Conservation (phyloP, 2,329 filamentous ascomycete species). For the Fusarium chaquense region DNA sequence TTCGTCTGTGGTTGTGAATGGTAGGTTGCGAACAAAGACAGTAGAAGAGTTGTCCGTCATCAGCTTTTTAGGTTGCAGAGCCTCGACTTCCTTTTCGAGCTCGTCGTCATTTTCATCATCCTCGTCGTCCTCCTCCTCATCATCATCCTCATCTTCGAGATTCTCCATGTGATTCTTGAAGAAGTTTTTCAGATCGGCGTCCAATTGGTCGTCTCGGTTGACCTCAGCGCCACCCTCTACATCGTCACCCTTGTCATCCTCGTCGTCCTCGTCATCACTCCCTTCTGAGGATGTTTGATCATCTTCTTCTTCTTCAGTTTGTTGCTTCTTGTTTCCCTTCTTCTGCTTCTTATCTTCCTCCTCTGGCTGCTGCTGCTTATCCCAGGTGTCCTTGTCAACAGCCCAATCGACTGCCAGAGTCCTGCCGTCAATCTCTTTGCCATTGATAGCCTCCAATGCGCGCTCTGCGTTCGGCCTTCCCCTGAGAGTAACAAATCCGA, state of each 20-base stretch:
- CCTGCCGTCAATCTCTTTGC: conserved; percentile 88
- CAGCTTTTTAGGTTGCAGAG: conserved; percentile 44
- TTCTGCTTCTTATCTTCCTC: conserved; percentile 50
- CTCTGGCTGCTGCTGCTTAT: conserved; percentile 69
- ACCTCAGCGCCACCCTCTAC: conserved; percentile 50
- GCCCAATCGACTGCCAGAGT: conserved; percentile 96
- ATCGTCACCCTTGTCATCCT: neutral
- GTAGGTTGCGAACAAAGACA: conserved; percentile 92
- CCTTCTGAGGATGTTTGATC: conserved; percentile 41
- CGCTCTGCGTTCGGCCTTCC: conserved; percentile 92
- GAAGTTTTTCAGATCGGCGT: conserved; percentile 65
- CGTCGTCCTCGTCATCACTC: conserved; percentile 46
- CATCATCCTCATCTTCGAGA: conserved; percentile 66
- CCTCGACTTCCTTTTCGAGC: conserved; percentile 56
- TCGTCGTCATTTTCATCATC: conserved; percentile 59
- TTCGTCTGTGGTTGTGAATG: conserved; percentile 88
- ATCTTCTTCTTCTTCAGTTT: conserved; percentile 55
- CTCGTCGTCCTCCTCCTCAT: conserved; percentile 62
- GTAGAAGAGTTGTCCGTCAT: conserved; percentile 75
- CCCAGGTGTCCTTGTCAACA: conserved; percentile 90
- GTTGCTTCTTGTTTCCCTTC: conserved; percentile 56
- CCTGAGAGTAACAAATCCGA: conserved; percentile 91
- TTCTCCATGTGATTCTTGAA: conserved; percentile 69
- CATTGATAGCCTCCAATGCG: conserved; percentile 86
- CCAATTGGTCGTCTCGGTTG: conserved; percentile 57